phyloP scores from a whole-genome alignment of 495 filamentous ascomycete genomes.

The Amniculicola lignicola region DNA sequence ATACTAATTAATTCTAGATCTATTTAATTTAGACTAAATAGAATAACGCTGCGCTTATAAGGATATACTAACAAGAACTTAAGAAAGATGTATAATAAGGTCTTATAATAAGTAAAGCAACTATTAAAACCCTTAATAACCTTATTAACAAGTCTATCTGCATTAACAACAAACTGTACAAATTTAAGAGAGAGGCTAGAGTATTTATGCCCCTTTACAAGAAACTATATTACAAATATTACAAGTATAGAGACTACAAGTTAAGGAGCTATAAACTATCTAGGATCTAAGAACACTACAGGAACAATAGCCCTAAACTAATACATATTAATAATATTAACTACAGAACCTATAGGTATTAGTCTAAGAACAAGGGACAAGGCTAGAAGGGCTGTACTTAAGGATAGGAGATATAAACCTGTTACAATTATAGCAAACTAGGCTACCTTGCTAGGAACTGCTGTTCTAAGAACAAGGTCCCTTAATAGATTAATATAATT shows the following conservation, averaged over 20 bases:
- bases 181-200: slow-evolving; percentile 48
- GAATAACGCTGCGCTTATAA: slow-evolving; percentile 47
- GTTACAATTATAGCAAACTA: too few relatives aligned
- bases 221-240: slow-evolving; percentile 56
- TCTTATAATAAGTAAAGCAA: slow-evolving; percentile 49
- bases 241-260: slow-evolving; percentile 47
- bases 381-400: slow-evolving; percentile 40
- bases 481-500: too few relatives aligned
- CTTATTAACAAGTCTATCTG: slow-evolving; percentile 31
- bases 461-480: too few relatives aligned
- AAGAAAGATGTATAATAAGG: slow-evolving; percentile 57
- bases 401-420: slow-evolving; percentile 47
- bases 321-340: too few relatives aligned
- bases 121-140: too few relatives aligned
- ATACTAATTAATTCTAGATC: slow-evolving; percentile 49
- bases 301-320: slow-evolving; percentile 43
- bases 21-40: slow-evolving; percentile 49
- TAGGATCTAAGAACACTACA: slow-evolving; percentile 44
- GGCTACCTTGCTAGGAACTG: too few relatives aligned
- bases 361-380: too few relatives aligned
- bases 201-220: slow-evolving; percentile 39
- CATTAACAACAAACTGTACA: slow-evolving; percentile 45
- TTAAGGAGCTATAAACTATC: slow-evolving; percentile 22
- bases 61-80: slow-evolving; percentile 51
- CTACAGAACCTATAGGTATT: too few relatives aligned